phyloP scores from a whole-genome alignment of 805 yeast species.

The Starmerella scarabaei region DNA sequence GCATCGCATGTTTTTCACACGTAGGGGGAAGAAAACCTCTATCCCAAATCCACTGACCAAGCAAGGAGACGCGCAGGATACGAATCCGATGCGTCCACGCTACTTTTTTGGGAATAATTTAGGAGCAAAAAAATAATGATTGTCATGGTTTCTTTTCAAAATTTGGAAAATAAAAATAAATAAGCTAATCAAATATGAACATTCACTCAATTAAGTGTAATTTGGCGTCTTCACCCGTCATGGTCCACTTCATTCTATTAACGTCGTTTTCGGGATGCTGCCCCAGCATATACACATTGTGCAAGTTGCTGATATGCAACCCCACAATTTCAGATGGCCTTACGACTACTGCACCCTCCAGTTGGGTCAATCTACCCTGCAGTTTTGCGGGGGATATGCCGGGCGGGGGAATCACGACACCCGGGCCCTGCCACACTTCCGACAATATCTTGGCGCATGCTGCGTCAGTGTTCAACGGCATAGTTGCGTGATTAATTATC shows the following conservation, averaged over 20 bases:
- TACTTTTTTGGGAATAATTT: too few species aligned
- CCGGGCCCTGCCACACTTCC: slow-evolving; percentile 12
- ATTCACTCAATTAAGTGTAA: background rate
- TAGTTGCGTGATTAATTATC: background rate
- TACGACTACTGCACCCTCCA: slow-evolving; percentile 4
- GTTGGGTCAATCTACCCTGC: background rate
- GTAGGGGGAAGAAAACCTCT: too few species aligned
- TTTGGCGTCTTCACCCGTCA: slow-evolving; percentile 1
- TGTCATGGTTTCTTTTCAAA: too few species aligned
- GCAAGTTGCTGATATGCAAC: slow-evolving; percentile 8
- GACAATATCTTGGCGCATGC: background rate
- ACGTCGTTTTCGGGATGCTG: slow-evolving; percentile 2
- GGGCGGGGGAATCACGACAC: slow-evolving; percentile 12
- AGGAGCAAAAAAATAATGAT: too few species aligned
- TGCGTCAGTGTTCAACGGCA: background rate
- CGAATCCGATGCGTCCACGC: too few species aligned
- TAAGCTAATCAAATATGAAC: background rate
- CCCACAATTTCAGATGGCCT: slow-evolving; percentile 15
- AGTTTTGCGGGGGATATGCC: slow-evolving; percentile 4
- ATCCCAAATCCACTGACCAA: too few species aligned
- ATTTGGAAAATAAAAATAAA: too few species aligned
- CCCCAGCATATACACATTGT: slow-evolving; percentile 9
- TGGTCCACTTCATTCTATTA: slow-evolving; percentile 10
- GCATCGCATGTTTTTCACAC: too few species aligned
- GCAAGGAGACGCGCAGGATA: too few species aligned